phyloP scores from a whole-genome alignment of 768 basidiomycete genomes.

The Sistotremastrum suecicum region DNA sequence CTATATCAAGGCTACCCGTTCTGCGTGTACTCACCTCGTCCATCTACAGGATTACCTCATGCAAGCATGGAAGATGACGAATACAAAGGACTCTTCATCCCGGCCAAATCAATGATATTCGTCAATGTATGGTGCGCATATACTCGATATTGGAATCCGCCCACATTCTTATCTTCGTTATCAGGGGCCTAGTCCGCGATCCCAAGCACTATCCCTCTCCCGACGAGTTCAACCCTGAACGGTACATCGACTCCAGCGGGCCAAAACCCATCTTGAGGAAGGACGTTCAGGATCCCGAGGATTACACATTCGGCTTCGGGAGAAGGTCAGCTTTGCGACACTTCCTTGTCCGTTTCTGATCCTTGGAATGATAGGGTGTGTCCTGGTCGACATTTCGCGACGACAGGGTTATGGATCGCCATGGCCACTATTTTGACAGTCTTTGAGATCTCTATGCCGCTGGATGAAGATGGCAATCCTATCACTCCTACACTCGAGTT shows the following conservation, averaged over 20 bases:
- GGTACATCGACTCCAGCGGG: too few species aligned
- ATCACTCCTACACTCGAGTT: too few species aligned
- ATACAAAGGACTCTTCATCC: slow-evolving; percentile 8
- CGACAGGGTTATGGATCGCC: slow-evolving; percentile 3
- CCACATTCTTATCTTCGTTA: too few species aligned
- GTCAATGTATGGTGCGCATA: background rate
- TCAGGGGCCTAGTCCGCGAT: too few species aligned
- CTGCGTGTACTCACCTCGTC: too few species aligned
- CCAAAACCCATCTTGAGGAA: too few species aligned
- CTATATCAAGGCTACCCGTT: too few species aligned
- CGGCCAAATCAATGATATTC: slow-evolving; percentile 4
- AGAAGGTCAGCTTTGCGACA: background rate
- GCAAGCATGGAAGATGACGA: background rate
- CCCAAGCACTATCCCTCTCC: too few species aligned
- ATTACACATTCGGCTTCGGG: background rate
- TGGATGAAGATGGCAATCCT: slow-evolving; percentile 2
- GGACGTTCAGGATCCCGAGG: too few species aligned
- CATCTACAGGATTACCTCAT: background rate
- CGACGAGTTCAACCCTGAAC: too few species aligned
- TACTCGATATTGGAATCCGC: too few species aligned
- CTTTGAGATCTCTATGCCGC: slow-evolving; percentile 4
- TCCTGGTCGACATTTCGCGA: slow-evolving; percentile 7
- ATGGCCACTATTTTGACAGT: slow-evolving; percentile 6
- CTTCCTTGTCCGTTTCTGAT: background rate
- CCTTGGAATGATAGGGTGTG: slow-evolving; percentile 3